A percentile compares a stretch with the other conserved stretches of the same genome.
These are phyloP conservation scores for Atkinsonella texensis DNA, from an alignment of 2,329 filamentous ascomycete species.

Conservation along the genomic window DNA sequence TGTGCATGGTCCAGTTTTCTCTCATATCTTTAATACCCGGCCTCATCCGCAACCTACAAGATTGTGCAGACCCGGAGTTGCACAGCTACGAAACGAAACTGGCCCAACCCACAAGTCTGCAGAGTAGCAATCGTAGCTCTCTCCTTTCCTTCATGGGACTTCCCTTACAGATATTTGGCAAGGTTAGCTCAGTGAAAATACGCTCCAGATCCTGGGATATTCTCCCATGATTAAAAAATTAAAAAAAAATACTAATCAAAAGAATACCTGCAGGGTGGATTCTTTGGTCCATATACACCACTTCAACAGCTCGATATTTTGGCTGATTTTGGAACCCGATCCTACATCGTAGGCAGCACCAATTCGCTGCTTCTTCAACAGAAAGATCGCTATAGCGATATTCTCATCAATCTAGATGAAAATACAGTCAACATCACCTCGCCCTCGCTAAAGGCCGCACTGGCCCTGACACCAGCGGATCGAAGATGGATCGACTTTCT, in stretches of 20 bases:
- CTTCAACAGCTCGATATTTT: conserved; percentile 90
- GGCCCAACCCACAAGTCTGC: conserved; percentile 68
- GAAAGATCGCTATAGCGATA: conserved; percentile 89
- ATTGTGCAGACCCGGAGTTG: conserved; percentile 89
- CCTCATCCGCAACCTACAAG: conserved; percentile 80
- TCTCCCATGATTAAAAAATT: too few species aligned
- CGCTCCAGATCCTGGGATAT: too few species aligned
- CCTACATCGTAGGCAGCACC: conserved; percentile 93
- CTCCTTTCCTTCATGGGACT: conserved; percentile 89
- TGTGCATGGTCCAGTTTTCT: conserved; percentile 98
- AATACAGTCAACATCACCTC: conserved; percentile 76
- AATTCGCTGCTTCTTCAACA: conserved; percentile 91
- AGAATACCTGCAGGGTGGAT: conserved; percentile 50
- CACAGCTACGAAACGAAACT: conserved; percentile 69
- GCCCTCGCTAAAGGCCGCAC: conserved; percentile 59
- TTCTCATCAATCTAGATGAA: conserved; percentile 92
- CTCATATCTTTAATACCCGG: conserved; percentile 91
- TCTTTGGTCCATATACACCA: conserved; percentile 94
- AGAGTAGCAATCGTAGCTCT: conserved; percentile 83
- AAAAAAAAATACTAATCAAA: neutral
- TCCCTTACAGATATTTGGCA: conserved; percentile 89
- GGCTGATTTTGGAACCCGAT: conserved; percentile 88
- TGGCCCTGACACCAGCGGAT: conserved; percentile 74
- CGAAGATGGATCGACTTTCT: conserved; percentile 94
- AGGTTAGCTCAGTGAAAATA: conserved; percentile 34